A percentile compares a stretch with the other conserved stretches of the same genome.
phyloP scores from a whole-genome alignment of 1,284 basidiomycete genomes.

The Naganishia sp. region DNA sequence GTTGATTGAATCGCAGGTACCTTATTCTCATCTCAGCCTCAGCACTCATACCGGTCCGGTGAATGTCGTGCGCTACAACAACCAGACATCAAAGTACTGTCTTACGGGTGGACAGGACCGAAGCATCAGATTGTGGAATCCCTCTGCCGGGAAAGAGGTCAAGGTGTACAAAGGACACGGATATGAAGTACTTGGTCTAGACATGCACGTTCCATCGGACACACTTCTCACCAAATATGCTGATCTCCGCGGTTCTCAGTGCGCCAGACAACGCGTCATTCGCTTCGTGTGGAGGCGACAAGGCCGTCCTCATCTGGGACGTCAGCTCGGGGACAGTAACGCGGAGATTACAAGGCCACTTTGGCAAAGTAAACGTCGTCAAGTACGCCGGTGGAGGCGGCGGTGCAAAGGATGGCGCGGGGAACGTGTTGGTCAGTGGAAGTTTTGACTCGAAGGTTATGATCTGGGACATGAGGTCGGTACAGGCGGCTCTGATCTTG shows the following conservation, averaged over 20 bases:
- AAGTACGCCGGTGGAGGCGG: slow-evolving; percentile 61
- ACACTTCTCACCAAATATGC: neutral
- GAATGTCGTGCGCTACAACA: slow-evolving; percentile 80
- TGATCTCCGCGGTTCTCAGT: slow-evolving; percentile 54
- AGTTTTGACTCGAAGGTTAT: slow-evolving; percentile 76
- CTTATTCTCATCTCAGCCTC: slow-evolving; percentile 38
- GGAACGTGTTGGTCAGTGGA: slow-evolving; percentile 77
- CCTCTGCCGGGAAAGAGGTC: slow-evolving; percentile 76
- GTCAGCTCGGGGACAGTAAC: slow-evolving; percentile 81
- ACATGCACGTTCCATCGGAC: slow-evolving; percentile 63
- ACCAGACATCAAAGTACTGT: slow-evolving; percentile 80
- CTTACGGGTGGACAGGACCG: slow-evolving; percentile 90
- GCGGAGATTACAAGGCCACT: slow-evolving; percentile 79
- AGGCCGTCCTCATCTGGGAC: slow-evolving; percentile 92
- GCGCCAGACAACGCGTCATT: slow-evolving; percentile 91
- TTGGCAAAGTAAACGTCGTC: slow-evolving; percentile 85
- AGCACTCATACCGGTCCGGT: slow-evolving; percentile 72
- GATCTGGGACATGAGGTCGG: slow-evolving; percentile 82
- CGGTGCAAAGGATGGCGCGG: slow-evolving; percentile 66
- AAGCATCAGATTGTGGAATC: slow-evolving; percentile 88
- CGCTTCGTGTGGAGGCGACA: slow-evolving; percentile 89
- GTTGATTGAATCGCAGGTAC: too few species aligned
- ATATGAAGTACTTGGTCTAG: slow-evolving; percentile 87
- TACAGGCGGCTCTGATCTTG: slow-evolving; percentile 24
- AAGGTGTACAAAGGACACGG: slow-evolving; percentile 87